These are phyloP conservation scores for Cystofilobasidium capitatum DNA, from an alignment of 768 basidiomycete genomes.

Conservation along the genomic window DNA sequence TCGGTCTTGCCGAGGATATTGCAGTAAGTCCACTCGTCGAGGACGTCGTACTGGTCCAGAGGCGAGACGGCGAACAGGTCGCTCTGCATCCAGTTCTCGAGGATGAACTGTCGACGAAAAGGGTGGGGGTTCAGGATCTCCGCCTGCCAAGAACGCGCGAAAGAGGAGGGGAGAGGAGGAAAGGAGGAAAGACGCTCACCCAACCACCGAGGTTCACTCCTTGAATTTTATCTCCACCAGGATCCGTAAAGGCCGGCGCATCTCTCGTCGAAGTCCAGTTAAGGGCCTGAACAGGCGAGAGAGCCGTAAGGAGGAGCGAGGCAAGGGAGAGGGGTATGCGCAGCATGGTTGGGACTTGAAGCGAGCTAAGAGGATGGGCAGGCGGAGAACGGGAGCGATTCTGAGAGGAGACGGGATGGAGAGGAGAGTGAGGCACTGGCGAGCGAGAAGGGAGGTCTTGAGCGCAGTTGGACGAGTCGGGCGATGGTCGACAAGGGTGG, in stretches of 20 bases:
- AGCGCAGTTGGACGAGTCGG: too few species aligned
- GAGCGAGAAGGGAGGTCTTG: too few species aligned
- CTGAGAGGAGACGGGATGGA: too few species aligned
- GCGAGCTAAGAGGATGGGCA: not conserved
- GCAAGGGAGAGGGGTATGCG: not conserved
- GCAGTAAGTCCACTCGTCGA: slow-evolving; percentile 21
- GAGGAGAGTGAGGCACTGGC: too few species aligned
- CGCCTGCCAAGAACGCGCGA: not conserved
- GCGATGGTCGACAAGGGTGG: too few species aligned
- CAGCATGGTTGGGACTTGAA: not conserved
- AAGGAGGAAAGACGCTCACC: not conserved
- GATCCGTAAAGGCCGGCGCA: slow-evolving; percentile 1
- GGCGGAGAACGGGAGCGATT: not conserved
- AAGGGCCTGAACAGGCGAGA: not conserved
- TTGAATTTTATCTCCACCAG: slow-evolving; percentile 1
- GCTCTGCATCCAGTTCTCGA: slow-evolving; percentile 19
- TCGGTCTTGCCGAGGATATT: slow-evolving; percentile 17
- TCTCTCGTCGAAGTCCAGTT: slow-evolving; percentile 19
- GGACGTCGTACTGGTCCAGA: not conserved
- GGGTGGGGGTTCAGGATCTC: not conserved
- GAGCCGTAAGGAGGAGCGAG: slow-evolving; percentile 2
- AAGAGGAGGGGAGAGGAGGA: not conserved
- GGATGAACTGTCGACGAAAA: slow-evolving; percentile 4
- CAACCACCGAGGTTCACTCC: slow-evolving; percentile 21
- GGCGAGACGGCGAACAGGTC: slow-evolving; percentile 16